A percentile compares a stretch with the other conserved stretches of the same genome.
Conservation (phyloP, 2,329 filamentous ascomycete species). For the Ceratocystis ficicola region DNA sequence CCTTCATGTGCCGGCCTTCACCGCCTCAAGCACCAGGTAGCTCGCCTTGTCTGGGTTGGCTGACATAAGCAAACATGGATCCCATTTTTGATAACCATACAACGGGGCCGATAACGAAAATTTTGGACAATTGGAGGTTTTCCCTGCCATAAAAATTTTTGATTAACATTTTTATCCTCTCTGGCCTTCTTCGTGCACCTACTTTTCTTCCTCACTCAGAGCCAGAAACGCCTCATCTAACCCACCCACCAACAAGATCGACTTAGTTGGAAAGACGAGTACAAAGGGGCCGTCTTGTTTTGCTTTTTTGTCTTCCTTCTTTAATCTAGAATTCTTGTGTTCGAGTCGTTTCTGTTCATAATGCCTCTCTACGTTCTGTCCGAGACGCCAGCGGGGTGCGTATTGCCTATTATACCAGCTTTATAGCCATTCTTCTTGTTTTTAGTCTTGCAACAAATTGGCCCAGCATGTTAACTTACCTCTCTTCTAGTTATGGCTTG, state of each 20-base stretch:
- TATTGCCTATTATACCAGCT: constrained; percentile 24
- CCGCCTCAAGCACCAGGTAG: background rate
- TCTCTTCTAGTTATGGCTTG: constrained; percentile 66
- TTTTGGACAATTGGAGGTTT: constrained; percentile 22
- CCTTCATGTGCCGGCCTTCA: background rate
- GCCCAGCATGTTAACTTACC: constrained; percentile 15
- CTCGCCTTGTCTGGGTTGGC: constrained; percentile 1
- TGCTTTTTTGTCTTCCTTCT: constrained; percentile 12
- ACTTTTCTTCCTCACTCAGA: constrained; percentile 19
- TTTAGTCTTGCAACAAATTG: constrained; percentile 5
- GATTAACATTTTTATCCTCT: constrained; percentile 20
- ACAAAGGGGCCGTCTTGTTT: constrained; percentile 14
- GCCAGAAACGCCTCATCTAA: constrained; percentile 15
- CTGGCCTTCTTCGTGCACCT: constrained; percentile 19
- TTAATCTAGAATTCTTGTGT: constrained; percentile 3
- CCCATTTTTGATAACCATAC: constrained; percentile 22
- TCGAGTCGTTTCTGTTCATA: constrained; percentile 17
- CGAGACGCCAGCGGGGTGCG: constrained; percentile 75
- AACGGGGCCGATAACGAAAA: constrained; percentile 23
- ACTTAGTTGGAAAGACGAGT: constrained; percentile 17
- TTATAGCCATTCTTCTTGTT: background rate
- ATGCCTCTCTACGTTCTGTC: constrained; percentile 71
- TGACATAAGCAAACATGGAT: constrained; percentile 21
- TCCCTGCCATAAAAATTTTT: constrained; percentile 23
- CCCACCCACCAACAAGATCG: constrained; percentile 18